Conservation (phyloP, 306 rosid species). For the Arachis hypogaea region DNA sequence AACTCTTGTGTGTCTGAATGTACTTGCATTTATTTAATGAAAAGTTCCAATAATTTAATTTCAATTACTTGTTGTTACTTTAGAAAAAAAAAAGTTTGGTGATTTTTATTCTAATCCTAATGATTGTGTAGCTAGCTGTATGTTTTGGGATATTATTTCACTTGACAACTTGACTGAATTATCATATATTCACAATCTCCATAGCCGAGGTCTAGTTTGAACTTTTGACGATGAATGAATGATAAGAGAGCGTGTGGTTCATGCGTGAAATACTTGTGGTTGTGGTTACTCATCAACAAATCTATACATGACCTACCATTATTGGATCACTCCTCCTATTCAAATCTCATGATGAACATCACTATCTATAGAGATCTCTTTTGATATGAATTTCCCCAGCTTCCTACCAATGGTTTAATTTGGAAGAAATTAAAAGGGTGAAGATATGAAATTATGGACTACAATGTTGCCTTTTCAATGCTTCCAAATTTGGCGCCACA, state of each 20-base stretch:
- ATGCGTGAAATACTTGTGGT: not conserved
- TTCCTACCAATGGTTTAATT: not conserved
- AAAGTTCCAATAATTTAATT: too few species aligned
- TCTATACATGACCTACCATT: not conserved
- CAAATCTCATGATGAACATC: not conserved
- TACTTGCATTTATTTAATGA: too few species aligned
- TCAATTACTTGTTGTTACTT: too few species aligned
- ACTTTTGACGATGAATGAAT: not conserved
- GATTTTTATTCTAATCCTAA: not conserved
- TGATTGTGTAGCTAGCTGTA: not conserved
- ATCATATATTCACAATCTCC: not conserved
- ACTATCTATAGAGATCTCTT: not conserved
- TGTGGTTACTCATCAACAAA: too few species aligned
- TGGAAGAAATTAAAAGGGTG: not conserved
- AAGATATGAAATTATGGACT: not conserved
- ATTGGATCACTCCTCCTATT: not conserved
- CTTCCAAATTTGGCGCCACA: not conserved
- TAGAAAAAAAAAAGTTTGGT: too few species aligned
- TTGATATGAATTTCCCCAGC: conserved; percentile 1
- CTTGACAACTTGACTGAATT: conserved; percentile 1
- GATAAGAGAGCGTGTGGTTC: not conserved
- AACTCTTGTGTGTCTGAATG: too few species aligned
- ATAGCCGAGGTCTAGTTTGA: not conserved
- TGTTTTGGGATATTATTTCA: not conserved
- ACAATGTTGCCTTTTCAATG: not conserved